Conservation (phyloP, 192 early-diverging fungal genomes). For the Podila epigama region DNA sequence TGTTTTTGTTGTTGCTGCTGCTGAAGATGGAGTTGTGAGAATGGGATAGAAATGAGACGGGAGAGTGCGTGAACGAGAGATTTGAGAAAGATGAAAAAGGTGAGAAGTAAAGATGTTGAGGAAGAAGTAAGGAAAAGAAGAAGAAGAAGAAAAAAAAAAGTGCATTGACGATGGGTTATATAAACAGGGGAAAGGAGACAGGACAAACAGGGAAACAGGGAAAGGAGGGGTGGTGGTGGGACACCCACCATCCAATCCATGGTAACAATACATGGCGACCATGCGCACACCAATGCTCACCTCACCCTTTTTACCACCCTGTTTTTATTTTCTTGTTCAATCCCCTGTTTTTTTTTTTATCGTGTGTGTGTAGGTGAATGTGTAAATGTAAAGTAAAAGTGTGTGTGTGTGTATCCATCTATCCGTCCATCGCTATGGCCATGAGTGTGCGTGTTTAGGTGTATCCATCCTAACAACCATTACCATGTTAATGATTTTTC, state of each 20-base stretch:
- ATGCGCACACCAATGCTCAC: neutral
- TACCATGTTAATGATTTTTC: no score
- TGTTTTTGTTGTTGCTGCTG: no score
- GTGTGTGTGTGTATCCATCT: no score
- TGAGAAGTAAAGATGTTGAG: neutral
- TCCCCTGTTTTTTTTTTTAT: neutral
- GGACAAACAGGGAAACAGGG: neutral
- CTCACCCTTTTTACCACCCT: neutral
- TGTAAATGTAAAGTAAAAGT: neutral
- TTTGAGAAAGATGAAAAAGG: neutral
- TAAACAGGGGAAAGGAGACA: neutral
- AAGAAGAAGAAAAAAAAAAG: neutral
- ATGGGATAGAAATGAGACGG: no score
- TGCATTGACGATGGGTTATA: neutral
- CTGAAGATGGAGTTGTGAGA: no score
- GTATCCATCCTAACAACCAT: no score
- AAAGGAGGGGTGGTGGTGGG: neutral
- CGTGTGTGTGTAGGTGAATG: constrained; percentile 1
- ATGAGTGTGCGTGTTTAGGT: no score
- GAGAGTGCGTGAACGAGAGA: neutral
- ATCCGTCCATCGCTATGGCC: no score
- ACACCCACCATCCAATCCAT: no score
- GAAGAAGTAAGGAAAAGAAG: neutral
- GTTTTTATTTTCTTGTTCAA: neutral
- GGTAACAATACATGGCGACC: no score